A percentile compares a stretch with the other conserved stretches of the same genome.
Conservation (phyloP, 2,329 filamentous ascomycete species). For the Pyricularia grisea region DNA sequence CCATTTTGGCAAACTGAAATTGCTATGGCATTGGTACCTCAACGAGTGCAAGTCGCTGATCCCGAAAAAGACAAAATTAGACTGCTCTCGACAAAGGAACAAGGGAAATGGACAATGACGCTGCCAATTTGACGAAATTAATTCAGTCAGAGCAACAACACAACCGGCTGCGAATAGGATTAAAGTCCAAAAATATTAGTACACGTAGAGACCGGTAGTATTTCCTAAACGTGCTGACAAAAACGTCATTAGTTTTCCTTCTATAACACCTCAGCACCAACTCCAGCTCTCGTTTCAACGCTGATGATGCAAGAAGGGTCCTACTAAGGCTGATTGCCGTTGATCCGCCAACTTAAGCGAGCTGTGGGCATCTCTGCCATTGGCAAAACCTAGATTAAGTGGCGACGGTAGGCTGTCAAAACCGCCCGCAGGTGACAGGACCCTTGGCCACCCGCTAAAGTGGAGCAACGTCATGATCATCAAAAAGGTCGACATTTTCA, state of each 20-base stretch:
- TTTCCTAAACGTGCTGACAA: not conserved
- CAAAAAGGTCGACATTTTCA: not conserved
- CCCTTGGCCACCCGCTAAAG: not conserved
- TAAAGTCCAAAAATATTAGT: no score
- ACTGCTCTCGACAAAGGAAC: no score
- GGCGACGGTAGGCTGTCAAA: not conserved
- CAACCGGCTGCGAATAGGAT: not conserved
- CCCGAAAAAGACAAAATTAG: no score
- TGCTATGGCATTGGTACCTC: no score
- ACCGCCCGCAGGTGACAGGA: not conserved
- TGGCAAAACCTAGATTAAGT: not conserved
- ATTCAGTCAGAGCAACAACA: not conserved
- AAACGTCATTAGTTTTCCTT: not conserved
- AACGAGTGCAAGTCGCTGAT: no score
- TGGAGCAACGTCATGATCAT: not conserved
- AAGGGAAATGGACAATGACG: no score
- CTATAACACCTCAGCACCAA: not conserved
- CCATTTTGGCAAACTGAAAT: no score
- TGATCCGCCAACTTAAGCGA: not conserved
- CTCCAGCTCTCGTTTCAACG: not conserved
- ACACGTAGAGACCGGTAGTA: no score
- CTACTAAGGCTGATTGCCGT: not conserved
- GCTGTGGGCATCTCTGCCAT: not conserved
- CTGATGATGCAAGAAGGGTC: constrained; percentile 2
- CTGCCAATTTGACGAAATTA: no score